Percentiles rank a stretch among this genome's conserved stretches.
Conservation (phyloP, 2,329 filamentous ascomycete species). For the Trematosphaeria pertusa region DNA sequence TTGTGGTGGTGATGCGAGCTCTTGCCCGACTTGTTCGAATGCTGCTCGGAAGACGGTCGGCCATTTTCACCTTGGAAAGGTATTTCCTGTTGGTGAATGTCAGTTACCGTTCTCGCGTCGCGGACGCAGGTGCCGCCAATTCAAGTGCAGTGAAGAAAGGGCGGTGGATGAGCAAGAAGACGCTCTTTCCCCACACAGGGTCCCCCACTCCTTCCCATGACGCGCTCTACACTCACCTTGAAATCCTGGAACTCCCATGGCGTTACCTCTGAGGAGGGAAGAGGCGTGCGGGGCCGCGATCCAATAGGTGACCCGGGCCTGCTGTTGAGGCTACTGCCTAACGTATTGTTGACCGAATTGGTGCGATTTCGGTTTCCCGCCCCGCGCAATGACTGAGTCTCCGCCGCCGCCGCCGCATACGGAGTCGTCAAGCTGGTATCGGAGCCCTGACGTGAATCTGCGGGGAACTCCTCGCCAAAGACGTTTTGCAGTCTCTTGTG, state of each 20-base stretch:
- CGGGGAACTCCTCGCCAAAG: conserved; percentile 87
- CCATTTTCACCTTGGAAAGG: conserved; percentile 43
- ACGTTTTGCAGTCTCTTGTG: conserved; percentile 87
- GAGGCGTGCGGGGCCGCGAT: conserved; percentile 82
- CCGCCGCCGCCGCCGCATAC: conserved; percentile 54
- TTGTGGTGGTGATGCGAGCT: conserved; percentile 58
- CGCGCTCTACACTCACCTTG: conserved; percentile 62
- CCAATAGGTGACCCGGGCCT: conserved; percentile 73
- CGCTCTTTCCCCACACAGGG: not conserved
- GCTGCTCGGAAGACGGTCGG: conserved; percentile 44
- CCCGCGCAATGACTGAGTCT: conserved; percentile 68
- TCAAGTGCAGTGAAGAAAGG: not conserved
- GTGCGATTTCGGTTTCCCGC: conserved; percentile 81
- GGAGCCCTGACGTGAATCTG: conserved; percentile 69
- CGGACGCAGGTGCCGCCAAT: not conserved
- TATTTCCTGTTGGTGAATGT: conserved; percentile 28
- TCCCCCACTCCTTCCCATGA: not conserved
- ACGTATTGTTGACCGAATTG: conserved; percentile 77
- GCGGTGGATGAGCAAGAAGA: not conserved
- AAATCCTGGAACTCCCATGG: conserved; percentile 96
- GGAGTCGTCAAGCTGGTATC: conserved; percentile 68
- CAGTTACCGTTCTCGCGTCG: conserved; percentile 19
- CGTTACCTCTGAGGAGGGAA: conserved; percentile 90
- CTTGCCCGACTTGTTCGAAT: conserved; percentile 59
- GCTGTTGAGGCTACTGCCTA: conserved; percentile 56